Evolutionary conservation across 2,329 filamentous ascomycete genomes (phyloP).

Genomic region (Verticillium tricorpus): DNA sequence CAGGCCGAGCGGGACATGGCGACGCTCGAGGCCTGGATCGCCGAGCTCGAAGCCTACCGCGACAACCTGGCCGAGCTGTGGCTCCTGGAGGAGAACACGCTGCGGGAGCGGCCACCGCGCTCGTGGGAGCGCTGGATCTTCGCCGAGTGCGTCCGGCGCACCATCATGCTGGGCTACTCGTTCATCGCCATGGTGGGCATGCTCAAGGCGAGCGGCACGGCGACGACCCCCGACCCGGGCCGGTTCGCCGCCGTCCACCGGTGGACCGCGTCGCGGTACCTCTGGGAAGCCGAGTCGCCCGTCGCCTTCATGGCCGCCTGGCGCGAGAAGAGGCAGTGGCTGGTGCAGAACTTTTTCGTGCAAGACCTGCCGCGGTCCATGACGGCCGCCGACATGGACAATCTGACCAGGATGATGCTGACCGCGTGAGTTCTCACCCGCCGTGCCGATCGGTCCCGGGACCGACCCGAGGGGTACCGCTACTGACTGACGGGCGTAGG

Average conservation of each 20-base stretch:
- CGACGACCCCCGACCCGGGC: conserved; percentile 5
- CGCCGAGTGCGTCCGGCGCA: conserved; percentile 35
- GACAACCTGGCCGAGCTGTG: conserved; percentile 27
- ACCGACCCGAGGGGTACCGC: too few species aligned
- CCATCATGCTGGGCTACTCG: conserved; percentile 25
- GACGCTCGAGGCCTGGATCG: conserved; percentile 30
- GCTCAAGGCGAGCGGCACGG: conserved; percentile 19
- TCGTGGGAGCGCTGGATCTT: conserved; percentile 43
- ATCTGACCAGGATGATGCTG: conserved; percentile 32
- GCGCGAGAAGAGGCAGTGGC: conserved; percentile 35
- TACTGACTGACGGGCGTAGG: background rate
- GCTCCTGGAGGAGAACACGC: conserved; percentile 14
- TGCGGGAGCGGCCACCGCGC: conserved; percentile 28
- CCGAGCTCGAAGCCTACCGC: conserved; percentile 25
- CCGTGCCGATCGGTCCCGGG: too few species aligned
- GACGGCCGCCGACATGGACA: conserved; percentile 30
- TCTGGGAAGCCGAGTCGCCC: conserved; percentile 37
- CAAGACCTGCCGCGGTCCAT: conserved; percentile 31
- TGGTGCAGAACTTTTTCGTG: conserved; percentile 28
- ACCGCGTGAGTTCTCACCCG: conserved; percentile 27
- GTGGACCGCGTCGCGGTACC: conserved; percentile 35
- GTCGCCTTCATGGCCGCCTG: conserved; percentile 38
- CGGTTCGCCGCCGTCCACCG: conserved; percentile 16
- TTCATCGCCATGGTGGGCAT: conserved; percentile 28
- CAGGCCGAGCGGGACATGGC: conserved; percentile 34